Conservation (phyloP, 2,329 filamentous ascomycete genomes). For the Curvularia sp. region DNA sequence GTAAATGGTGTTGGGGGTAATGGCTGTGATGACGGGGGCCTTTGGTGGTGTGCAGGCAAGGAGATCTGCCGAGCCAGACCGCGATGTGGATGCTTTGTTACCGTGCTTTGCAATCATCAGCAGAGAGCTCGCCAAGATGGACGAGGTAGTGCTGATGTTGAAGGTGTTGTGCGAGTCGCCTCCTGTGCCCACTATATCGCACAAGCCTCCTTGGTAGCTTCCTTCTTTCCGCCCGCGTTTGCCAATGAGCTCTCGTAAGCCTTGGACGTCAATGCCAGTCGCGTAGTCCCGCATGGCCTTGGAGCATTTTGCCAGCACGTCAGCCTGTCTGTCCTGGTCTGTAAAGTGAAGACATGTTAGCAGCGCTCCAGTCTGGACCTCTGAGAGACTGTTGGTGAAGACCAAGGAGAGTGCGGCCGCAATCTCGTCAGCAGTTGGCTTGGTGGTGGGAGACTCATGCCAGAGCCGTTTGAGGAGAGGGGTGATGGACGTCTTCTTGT, state of each 20-base stretch:
- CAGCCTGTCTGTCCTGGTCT: conserved; percentile 79
- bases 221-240: conserved; percentile 71
- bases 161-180: conserved; percentile 97
- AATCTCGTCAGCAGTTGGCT: conserved; percentile 75
- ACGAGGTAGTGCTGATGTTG: conserved; percentile 96
- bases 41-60: conserved; percentile 76
- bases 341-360: conserved; percentile 94
- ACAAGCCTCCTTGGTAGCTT: conserved; percentile 79
- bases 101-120: conserved; percentile 93
- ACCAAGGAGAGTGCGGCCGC: conserved; percentile 89
- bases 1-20: conserved; percentile 74
- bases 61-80: conserved; percentile 93
- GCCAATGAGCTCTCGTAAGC: conserved; percentile 68
- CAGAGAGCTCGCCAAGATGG: conserved; percentile 85
- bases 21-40: conserved; percentile 75
- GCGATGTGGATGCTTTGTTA: conserved; percentile 92
- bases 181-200: conserved; percentile 96
- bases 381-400: conserved; percentile 88
- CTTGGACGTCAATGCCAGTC: conserved; percentile 70
- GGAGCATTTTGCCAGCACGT: conserved; percentile 86
- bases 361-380: conserved; percentile 84
- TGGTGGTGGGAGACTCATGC: conserved; percentile 59
- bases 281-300: conserved; percentile 83
- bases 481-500: conserved; percentile 64
- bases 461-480: conserved; percentile 76